phyloP scores from a whole-genome alignment of 495 filamentous ascomycete genomes.

The Neurospora tetrasperma region DNA sequence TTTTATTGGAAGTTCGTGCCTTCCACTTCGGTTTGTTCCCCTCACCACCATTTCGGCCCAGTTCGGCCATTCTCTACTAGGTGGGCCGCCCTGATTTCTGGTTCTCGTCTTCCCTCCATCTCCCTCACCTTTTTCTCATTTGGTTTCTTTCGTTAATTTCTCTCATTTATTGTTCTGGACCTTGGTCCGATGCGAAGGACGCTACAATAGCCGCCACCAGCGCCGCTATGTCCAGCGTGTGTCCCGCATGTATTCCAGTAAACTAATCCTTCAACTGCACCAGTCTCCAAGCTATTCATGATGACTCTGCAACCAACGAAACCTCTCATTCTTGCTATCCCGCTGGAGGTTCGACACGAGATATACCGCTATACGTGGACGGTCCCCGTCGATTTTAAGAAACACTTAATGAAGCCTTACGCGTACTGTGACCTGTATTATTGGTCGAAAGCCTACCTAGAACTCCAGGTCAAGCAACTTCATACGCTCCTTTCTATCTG shows the following conservation, averaged over 20 bases:
- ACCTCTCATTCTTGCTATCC: background rate
- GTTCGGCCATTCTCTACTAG: too few relatives aligned
- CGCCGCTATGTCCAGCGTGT: too few relatives aligned
- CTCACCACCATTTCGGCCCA: background rate
- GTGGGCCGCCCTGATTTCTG: too few relatives aligned
- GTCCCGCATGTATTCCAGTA: background rate
- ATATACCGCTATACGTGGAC: background rate
- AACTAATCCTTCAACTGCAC: background rate
- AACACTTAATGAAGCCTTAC: too few relatives aligned
- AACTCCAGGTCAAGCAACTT: background rate
- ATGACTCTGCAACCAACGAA: background rate
- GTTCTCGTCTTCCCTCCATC: too few relatives aligned
- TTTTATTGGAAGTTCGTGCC: background rate
- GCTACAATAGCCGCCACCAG: too few relatives aligned
- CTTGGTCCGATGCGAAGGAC: too few relatives aligned
- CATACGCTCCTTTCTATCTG: background rate
- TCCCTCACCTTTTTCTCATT: background rate
- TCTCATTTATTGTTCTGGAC: too few relatives aligned
- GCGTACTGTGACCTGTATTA: too few relatives aligned
- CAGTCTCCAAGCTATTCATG: background rate
- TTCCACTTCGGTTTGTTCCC: background rate
- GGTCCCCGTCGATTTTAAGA: background rate
- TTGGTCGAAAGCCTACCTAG: too few relatives aligned
- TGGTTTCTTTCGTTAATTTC: background rate
- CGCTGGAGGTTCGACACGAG: background rate